Base-by-base conservation (phyloP, 2,329 filamentous ascomycete genomes). In the Cladophialophora bantiana region DNA sequence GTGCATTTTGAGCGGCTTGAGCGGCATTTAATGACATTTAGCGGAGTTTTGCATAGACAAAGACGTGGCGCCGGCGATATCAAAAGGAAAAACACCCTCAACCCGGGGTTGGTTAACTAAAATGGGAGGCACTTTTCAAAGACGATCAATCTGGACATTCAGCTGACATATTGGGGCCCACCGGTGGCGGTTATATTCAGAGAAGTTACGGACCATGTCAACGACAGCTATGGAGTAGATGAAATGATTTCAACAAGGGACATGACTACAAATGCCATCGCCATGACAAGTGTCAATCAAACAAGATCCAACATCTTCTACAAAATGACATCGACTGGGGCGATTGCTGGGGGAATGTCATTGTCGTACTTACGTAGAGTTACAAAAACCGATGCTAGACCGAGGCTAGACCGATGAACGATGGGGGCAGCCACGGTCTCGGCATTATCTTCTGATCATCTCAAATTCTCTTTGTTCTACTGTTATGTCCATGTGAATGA, bases 31-130 rank as follows among this genome's bases (percentile, higher is more conserved):
- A 38, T 50, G 50, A 31, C 56, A 52, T 63, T 53, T 62, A 58
- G 31, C 32, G 68, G 68, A 64, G 55, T 62, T 64, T 53, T 65
- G 59, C 55, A 59, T 55, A 61, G 57, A 48, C 59, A 56, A 53
- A 48, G 58, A 31, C 52, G 52, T 50, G 48, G 45, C 45, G 13
- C 45, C 26, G 26, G 45, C 26, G 45, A 20, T 38, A 60, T 54
- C 56, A 55, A 56, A 48, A 55, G 40, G 40, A 50, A 50, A 50
- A 26, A 12, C 40, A 50, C 26, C 18, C 45, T 18, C 7, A 50
- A 50, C 45, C 45, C 45, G 18, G 45, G 45, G 45, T 50, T 50
- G 45, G 45, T n/a, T 20, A 50, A 50, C 18, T 50, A 50, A 50
- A 50, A 50, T 26, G 45, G 45, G 45, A 26, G 45, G 45, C 45